A percentile compares a stretch with the other conserved stretches of the same genome.
These are phyloP conservation scores for Kuraishia hungarica DNA, from an alignment of 805 yeast genomes.

Conservation along the genomic window DNA sequence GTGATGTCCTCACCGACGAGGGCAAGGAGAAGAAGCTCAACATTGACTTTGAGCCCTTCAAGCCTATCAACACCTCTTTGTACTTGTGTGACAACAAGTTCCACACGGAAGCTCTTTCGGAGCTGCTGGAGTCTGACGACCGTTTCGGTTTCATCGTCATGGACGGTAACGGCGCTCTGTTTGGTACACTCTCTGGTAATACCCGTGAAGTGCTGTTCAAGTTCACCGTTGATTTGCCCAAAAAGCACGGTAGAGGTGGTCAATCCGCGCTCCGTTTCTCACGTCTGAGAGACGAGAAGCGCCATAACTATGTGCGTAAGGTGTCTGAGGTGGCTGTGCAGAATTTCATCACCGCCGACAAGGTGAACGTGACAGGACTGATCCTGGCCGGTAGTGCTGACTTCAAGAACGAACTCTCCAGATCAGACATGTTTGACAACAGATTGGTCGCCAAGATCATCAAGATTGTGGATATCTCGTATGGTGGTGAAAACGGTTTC, in stretches of 20 bases:
- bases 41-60: constrained; percentile 97
- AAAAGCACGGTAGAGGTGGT: constrained; percentile 99
- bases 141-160: constrained; percentile 95
- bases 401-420: constrained; percentile 89
- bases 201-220: constrained; percentile 94
- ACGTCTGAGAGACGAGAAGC: constrained; percentile 96
- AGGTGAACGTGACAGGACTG: constrained; percentile 88
- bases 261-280: constrained; percentile 99
- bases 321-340: constrained; percentile 98
- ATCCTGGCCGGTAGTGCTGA: constrained; percentile 99
- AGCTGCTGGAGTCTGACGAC: constrained; percentile 90
- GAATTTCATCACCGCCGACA: constrained; percentile 90
- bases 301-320: constrained; percentile 97
- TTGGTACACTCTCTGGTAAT: constrained; percentile 93
- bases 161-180: constrained; percentile 99
- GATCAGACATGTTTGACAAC: constrained; percentile 86
- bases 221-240: constrained; percentile 95
- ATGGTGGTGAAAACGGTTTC: constrained; percentile 99
- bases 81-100: constrained; percentile 96
- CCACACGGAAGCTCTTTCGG: constrained; percentile 95
- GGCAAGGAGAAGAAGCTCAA: constrained; percentile 96
- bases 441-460: constrained; percentile 84
- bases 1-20: constrained; percentile 94
- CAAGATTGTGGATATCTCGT: constrained; percentile 92
- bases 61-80: constrained; percentile 95